Percentiles rank a stretch among this genome's conserved stretches.
Evolutionary conservation across 1,284 basidiomycete species (phyloP).

Genomic region (Pascua guehoae): DNA sequence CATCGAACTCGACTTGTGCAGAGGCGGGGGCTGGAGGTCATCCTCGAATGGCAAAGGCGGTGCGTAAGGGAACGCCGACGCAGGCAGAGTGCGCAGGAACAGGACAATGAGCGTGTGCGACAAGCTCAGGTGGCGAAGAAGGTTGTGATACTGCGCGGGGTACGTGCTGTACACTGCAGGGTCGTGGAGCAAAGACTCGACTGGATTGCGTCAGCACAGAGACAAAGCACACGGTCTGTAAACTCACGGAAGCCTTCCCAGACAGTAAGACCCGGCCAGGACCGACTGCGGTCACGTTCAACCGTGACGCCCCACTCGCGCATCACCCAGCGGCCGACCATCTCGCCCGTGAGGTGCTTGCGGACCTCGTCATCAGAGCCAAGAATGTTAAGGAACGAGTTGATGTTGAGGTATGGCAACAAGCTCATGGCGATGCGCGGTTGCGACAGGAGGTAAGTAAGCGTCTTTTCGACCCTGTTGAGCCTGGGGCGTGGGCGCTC

Average conservation of each 20-base stretch:
- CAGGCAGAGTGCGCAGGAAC: conserved; percentile 42
- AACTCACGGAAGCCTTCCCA: conserved; percentile 51
- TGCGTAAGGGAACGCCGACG: conserved; percentile 35
- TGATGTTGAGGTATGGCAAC: conserved; percentile 39
- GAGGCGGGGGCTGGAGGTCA: conserved; percentile 22
- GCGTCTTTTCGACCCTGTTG: conserved; percentile 5
- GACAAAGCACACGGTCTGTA: neutral
- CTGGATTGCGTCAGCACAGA: conserved; percentile 22
- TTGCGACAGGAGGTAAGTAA: conserved; percentile 25
- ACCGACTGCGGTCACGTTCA: conserved; percentile 29
- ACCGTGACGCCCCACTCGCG: conserved; percentile 42
- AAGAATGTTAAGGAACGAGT: conserved; percentile 44
- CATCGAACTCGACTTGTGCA: conserved; percentile 32
- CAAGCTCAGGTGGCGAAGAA: conserved; percentile 45
- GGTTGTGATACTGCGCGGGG: conserved; percentile 40
- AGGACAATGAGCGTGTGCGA: conserved; percentile 48
- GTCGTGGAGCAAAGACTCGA: conserved; percentile 48
- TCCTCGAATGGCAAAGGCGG: conserved; percentile 47
- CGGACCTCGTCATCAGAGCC: conserved; percentile 34
- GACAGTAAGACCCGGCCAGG: conserved; percentile 47
- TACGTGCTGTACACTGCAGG: conserved; percentile 46
- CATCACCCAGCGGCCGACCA: conserved; percentile 46
- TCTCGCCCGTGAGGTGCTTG: conserved; percentile 41
- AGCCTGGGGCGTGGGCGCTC: conserved; percentile 7
- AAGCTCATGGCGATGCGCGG: conserved; percentile 35